Percentiles rank a stretch among this genome's conserved stretches.
Conservation (phyloP, 768 basidiomycete genomes). For the Tephrocybe sp. region DNA sequence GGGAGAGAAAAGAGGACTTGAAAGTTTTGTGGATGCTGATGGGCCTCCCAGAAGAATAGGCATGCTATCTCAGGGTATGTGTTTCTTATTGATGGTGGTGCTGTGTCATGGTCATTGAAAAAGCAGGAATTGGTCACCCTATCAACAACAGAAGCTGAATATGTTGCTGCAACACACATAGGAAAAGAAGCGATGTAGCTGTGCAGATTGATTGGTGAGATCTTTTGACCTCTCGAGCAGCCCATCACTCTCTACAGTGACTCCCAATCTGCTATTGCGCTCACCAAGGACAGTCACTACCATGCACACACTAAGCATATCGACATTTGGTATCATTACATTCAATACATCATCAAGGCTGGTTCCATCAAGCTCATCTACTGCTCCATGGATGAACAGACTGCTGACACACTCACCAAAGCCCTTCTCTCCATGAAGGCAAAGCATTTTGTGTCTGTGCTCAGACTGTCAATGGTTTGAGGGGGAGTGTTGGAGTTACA, state of each 20-base stretch:
- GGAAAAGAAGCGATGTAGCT: slow-evolving; percentile 19
- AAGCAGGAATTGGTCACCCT: slow-evolving; percentile 20
- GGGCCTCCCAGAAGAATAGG: slow-evolving; percentile 22
- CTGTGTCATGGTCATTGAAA: slow-evolving; percentile 33
- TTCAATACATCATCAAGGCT: slow-evolving; percentile 18
- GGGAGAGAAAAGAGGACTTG: slow-evolving; percentile 14
- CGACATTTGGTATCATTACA: slow-evolving; percentile 16
- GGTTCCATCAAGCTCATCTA: slow-evolving; percentile 19
- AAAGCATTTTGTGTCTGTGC: slow-evolving; percentile 22
- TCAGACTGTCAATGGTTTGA: too few relatives aligned
- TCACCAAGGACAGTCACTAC: not conserved
- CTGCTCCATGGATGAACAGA: slow-evolving; percentile 22
- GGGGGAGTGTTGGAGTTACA: too few relatives aligned
- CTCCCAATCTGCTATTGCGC: not conserved
- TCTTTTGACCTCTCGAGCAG: too few relatives aligned
- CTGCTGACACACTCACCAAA: too few relatives aligned
- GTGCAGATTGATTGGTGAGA: too few relatives aligned
- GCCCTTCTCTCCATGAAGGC: slow-evolving; percentile 20
- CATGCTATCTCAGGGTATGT: slow-evolving; percentile 33
- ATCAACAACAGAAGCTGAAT: too few relatives aligned
- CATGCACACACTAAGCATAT: not conserved
- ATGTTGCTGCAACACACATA: too few relatives aligned
- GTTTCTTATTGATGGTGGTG: slow-evolving; percentile 25
- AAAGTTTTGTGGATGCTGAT: too few relatives aligned
- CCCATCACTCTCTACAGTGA: too few relatives aligned